Base-by-base conservation (phyloP, 2,329 filamentous ascomycete genomes). In the Diaporthe australafricana region DNA sequence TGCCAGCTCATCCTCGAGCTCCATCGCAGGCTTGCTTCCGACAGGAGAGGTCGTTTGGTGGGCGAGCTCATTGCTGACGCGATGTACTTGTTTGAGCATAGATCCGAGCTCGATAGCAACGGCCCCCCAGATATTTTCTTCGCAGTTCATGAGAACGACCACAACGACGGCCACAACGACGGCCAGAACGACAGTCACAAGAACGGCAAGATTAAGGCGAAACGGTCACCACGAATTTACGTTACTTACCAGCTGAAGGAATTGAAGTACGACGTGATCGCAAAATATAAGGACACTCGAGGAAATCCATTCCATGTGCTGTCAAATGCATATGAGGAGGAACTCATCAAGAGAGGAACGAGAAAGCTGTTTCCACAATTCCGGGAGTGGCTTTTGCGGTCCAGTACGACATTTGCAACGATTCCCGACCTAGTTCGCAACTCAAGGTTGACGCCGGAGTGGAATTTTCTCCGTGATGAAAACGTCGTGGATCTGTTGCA, bases 1-100 rank as follows among this genome's bases (percentile, higher is more conserved):
- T 35, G 52, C 30, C n/a, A 35, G 30, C 52, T 55, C 30, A 55
- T 55, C 35, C 27, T 55, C 30, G 30, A 55, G 52, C 52, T 55
- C 3, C 52, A 55, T 35, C 0, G 17, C 52, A n/a, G 17, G 27
- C 27, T 55, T 55, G 27, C 27, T n/a, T 55, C 52, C 7, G 16
- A 0, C 17, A 5, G 1, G 48, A 1, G 17, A 1, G 3, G 17
- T 1, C 52, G 52, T 22, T 35, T 3, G 30, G 7, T 2, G 3
- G 1, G 12, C 32, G 52, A 55, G 0, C 52, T 55, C 30, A 14
- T 55, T 35, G 27, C 3, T 9, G 52, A 55, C 30, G 52, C 52
- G 6, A 20, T 22, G 8, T 55, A 55, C 9, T 35, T 55, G 17
- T 55, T 55, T 32, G 2, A 35, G 30, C 3, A 55, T 35, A 55